These are phyloP conservation scores for Musa troglodytarum DNA, from an alignment of 176 grass and related monocot species.

Conservation along the genomic window DNA sequence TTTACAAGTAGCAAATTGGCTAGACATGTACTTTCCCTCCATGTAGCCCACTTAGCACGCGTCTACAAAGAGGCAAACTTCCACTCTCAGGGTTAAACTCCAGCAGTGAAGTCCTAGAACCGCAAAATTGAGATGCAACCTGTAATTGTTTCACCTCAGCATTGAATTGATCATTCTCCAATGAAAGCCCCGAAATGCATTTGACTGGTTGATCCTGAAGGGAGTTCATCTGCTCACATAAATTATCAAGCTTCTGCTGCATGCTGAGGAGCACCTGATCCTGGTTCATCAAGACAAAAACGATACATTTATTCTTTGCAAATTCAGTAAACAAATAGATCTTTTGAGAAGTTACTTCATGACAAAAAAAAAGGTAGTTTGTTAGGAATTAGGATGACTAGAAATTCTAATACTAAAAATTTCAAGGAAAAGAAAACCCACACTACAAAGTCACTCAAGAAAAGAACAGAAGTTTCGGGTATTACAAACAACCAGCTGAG, in stretches of 20 bases:
- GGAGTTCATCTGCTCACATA: conserved; percentile 53
- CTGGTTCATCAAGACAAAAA: conserved; percentile 26
- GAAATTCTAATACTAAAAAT: background rate
- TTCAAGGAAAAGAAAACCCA: background rate
- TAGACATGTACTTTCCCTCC: background rate
- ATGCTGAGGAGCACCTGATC: conserved; percentile 67
- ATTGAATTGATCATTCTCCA: background rate
- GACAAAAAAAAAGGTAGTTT: too few relatives aligned
- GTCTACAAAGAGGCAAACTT: conserved; percentile 25
- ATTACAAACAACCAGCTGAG: background rate
- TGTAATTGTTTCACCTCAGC: conserved; percentile 23
- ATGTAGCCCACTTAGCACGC: conserved; percentile 18
- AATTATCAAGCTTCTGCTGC: conserved; percentile 83
- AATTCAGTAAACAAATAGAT: background rate
- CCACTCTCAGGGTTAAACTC: conserved; percentile 21
- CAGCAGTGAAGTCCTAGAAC: background rate
- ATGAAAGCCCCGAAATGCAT: conserved; percentile 30
- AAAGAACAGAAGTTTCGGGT: background rate
- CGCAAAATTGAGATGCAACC: conserved; percentile 2
- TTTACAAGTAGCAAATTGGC: background rate
- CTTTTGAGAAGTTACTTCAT: background rate
- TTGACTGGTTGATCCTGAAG: conserved; percentile 41
- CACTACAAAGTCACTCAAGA: background rate
- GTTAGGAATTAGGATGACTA: background rate
- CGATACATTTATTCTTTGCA: background rate